Evolutionary conservation across 495 filamentous ascomycete genomes (phyloP), one percentile per base, ranked within the genome.

Genomic region (Neurospora hispaniola): DNA sequence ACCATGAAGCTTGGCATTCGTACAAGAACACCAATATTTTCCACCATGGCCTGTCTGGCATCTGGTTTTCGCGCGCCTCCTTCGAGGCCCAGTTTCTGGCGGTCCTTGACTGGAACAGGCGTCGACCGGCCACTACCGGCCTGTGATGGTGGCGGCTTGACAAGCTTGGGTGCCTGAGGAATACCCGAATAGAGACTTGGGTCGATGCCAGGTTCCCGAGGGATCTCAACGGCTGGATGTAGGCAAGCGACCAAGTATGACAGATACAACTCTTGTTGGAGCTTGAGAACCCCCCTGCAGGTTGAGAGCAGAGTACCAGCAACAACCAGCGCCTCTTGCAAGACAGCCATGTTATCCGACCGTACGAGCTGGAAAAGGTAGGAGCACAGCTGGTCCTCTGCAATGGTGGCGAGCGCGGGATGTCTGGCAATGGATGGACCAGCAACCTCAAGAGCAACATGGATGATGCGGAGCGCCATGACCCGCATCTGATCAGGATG

Each of bases 41-140:
- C 96, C 11, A 99, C 94, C 96, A 99, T 99, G 40, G 96, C 96
- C 81, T 99, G 96, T 75, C 96, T 86, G 66, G 96, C 93, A 78
- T 98, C 96, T 5, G 96, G 96, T 76, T 94, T 97, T 69, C 96
- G 88, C 1, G 91, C 88, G 40, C 96, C 94, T 4, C 96, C 96
- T 82, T 99, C 96, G 78, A 99, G 84, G 2, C 96, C 96, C 12
- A 99, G 87, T 80, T 93, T 95, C 79, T 97, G 94, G 69, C 96
- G 88, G 78, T 99, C 96, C 79, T 94, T 94, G 70, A 99, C 92
- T 2, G 94, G 91, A 27, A 99, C 94, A 12, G 96, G 96, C 18
- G 96, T 98, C 40, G 93, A 91, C 68, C 95, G 87, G 14, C 96
- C 96, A 76, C 94, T 97, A 75, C 82, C 87, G 7, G 87, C 81